These are phyloP conservation scores for Durio zibethinus DNA, from an alignment of 345 rosid genomes.

Conservation along the genomic window DNA sequence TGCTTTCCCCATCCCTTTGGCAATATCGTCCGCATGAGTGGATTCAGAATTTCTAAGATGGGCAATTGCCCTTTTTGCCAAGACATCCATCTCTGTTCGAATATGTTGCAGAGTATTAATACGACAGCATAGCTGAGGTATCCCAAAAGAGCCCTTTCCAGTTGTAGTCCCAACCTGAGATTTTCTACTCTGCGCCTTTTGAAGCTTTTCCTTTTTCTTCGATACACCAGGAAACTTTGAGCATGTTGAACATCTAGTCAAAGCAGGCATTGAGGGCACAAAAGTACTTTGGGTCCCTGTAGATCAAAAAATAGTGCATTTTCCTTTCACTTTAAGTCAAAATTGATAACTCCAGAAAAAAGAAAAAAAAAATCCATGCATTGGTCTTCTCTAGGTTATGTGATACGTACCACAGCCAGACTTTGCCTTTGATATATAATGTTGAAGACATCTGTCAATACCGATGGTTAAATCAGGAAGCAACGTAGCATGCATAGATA, in stretches of 20 bases:
- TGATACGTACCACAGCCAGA: conserved; percentile 79
- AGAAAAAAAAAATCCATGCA: neutral
- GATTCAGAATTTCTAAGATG: conserved; percentile 67
- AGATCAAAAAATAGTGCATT: conserved; percentile 8
- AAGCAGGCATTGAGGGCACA: conserved; percentile 69
- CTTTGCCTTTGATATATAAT: conserved; percentile 70
- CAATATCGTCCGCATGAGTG: conserved; percentile 32
- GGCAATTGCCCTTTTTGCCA: conserved; percentile 53
- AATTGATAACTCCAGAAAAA: neutral
- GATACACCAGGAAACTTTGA: conserved; percentile 69
- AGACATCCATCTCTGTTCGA: conserved; percentile 55
- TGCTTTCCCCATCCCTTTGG: conserved; percentile 45
- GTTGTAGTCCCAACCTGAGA: conserved; percentile 49
- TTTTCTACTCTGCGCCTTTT: conserved; percentile 45
- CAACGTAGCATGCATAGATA: conserved; percentile 70
- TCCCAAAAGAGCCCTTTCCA: conserved; percentile 47
- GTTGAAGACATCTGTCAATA: conserved; percentile 75
- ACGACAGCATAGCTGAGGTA: conserved; percentile 74
- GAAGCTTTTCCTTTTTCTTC: conserved; percentile 67
- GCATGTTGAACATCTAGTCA: conserved; percentile 74
- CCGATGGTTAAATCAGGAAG: conserved; percentile 76
- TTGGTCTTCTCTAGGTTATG: neutral
- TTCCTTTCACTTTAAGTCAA: neutral
- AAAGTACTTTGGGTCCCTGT: conserved; percentile 65
- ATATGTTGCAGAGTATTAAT: conserved; percentile 75